Conservation (phyloP, 306 rosid species). For the Lathyrus sativus region DNA sequence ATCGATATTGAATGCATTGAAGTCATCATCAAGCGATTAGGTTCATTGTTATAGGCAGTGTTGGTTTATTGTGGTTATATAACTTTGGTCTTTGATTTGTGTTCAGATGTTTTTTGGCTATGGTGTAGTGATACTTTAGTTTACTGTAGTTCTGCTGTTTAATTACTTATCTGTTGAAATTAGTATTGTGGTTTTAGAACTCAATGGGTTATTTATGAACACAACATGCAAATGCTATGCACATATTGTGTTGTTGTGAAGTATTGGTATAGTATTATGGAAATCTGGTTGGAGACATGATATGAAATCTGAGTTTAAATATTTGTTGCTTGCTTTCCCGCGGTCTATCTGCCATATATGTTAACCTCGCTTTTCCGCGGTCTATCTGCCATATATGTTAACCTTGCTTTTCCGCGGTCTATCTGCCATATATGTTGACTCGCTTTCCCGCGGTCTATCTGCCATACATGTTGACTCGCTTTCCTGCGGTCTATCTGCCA, state of each 20-base stretch:
- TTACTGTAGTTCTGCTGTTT: too few species aligned
- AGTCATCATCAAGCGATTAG: constrained; percentile 20
- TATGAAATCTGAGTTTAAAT: neutral
- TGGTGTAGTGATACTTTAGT: too few species aligned
- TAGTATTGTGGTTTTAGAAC: neutral
- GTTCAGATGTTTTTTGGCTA: neutral
- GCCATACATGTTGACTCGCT: too few species aligned
- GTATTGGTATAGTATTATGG: neutral
- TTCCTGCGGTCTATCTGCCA: too few species aligned
- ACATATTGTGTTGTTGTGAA: neutral
- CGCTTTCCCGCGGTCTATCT: too few species aligned
- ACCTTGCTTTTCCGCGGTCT: too few species aligned
- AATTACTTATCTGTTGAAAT: neutral
- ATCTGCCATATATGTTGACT: too few species aligned
- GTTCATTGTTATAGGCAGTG: neutral
- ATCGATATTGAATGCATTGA: constrained; percentile 50
- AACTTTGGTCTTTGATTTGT: neutral
- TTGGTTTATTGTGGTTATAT: neutral
- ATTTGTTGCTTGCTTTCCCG: neutral
- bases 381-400: too few species aligned
- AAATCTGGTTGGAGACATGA: neutral
- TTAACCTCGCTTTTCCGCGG: too few species aligned
- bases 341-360: too few species aligned
- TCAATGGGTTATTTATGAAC: neutral
- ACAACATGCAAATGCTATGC: neutral